Percentiles rank a stretch among this genome's conserved stretches.
These are phyloP conservation scores for Lipomyces oligophaga DNA, from an alignment of 805 yeast genomes.

Conservation along the genomic window DNA sequence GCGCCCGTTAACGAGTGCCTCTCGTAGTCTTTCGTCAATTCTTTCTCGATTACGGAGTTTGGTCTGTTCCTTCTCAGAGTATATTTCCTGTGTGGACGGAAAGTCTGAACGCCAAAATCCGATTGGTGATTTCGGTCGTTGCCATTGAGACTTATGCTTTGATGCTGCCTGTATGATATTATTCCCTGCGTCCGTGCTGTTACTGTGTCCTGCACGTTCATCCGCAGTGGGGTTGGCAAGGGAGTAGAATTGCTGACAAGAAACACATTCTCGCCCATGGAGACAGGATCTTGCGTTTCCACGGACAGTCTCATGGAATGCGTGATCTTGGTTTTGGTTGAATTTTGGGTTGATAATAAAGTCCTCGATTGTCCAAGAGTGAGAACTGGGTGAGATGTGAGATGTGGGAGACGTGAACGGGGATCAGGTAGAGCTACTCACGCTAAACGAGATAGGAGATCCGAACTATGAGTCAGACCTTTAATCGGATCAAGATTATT, in stretches of 20 bases:
- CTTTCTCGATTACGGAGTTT: slow-evolving; percentile 39
- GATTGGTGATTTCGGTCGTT: slow-evolving; percentile 49
- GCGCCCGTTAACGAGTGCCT: slow-evolving; percentile 43
- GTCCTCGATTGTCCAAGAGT: slow-evolving; percentile 44
- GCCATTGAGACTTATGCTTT: slow-evolving; percentile 35
- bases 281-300: slow-evolving; percentile 37
- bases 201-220: slow-evolving; percentile 36
- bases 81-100: slow-evolving; percentile 53
- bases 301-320: slow-evolving; percentile 39
- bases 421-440: too few relatives aligned
- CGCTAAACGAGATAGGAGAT: too few relatives aligned
- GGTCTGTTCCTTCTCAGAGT: slow-evolving; percentile 40
- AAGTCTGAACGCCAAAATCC: slow-evolving; percentile 60
- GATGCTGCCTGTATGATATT: slow-evolving; percentile 23
- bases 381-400: too few relatives aligned
- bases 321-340: slow-evolving; percentile 34
- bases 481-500: too few relatives aligned
- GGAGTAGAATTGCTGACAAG: slow-evolving; percentile 38
- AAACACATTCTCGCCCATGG: slow-evolving; percentile 39
- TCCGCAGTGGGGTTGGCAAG: slow-evolving; percentile 27
- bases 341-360: slow-evolving; percentile 39
- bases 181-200: neutral
- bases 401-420: too few relatives aligned
- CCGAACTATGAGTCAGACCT: too few relatives aligned
- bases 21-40: slow-evolving; percentile 45